These are phyloP conservation scores for Saturnispora gosingensis DNA, from an alignment of 805 yeast genomes.

Conservation along the genomic window DNA sequence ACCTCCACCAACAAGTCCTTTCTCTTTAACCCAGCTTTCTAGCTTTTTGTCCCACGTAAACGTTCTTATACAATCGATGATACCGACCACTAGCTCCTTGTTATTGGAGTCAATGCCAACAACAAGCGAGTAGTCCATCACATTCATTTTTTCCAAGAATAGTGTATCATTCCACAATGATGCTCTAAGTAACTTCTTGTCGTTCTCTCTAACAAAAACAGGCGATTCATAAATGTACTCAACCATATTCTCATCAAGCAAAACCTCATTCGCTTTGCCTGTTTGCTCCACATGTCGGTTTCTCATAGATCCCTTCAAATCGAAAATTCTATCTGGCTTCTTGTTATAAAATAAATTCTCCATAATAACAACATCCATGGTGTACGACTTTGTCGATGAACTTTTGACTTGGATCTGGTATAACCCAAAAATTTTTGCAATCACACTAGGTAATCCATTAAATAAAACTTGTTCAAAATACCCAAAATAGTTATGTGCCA, in stretches of 20 bases:
- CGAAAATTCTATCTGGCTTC: slow-evolving; percentile 79
- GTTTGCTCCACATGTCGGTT: slow-evolving; percentile 95
- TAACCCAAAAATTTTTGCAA: slow-evolving; percentile 92
- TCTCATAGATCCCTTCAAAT: slow-evolving; percentile 95
- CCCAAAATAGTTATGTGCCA: slow-evolving; percentile 95
- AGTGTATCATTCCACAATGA: slow-evolving; percentile 93
- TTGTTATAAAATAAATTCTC: slow-evolving; percentile 86
- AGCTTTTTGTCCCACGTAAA: slow-evolving; percentile 98
- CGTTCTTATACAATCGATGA: slow-evolving; percentile 87
- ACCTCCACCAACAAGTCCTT: slow-evolving; percentile 62
- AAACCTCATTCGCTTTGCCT: slow-evolving; percentile 88
- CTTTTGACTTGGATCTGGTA: slow-evolving; percentile 87
- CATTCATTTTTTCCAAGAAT: slow-evolving; percentile 92
- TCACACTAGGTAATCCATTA: slow-evolving; percentile 88
- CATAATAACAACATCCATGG: slow-evolving; percentile 90
- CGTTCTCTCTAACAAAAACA: slow-evolving; percentile 84
- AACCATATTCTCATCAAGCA: slow-evolving; percentile 95
- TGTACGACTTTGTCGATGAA: slow-evolving; percentile 60
- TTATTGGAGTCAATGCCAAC: slow-evolving; percentile 76
- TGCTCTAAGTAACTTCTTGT: slow-evolving; percentile 75
- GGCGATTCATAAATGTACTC: slow-evolving; percentile 97
- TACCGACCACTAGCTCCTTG: slow-evolving; percentile 78
- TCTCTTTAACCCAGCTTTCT: slow-evolving; percentile 98
- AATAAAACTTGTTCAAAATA: slow-evolving; percentile 92
- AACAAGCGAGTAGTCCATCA: slow-evolving; percentile 95